These are phyloP conservation scores for Tuber calosporum DNA, from an alignment of 495 filamentous ascomycete species.

Conservation along the genomic window DNA sequence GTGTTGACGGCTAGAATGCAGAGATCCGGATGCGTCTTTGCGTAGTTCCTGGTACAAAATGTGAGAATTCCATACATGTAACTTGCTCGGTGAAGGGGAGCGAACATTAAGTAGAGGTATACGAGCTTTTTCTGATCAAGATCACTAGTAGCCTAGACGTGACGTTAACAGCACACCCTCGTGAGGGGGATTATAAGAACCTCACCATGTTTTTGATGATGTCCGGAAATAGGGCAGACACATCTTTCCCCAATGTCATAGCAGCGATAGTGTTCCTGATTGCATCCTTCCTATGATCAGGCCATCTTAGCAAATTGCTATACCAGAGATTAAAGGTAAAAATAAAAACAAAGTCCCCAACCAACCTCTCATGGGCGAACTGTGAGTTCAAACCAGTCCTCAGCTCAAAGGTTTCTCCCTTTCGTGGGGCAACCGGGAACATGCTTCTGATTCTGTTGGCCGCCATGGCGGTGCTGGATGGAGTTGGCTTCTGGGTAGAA, in stretches of 20 bases:
- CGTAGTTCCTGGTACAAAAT: conserved; percentile 75
- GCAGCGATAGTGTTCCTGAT: conserved; percentile 99
- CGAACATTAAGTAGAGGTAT: conserved; percentile 94
- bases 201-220: conserved; percentile 87
- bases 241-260: conserved; percentile 98
- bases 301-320: conserved; percentile 17
- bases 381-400: conserved; percentile 95
- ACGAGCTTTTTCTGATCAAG: conserved; percentile 99
- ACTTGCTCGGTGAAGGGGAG: conserved; percentile 9
- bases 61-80: conserved; percentile 10
- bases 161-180: neutral
- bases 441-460: conserved; percentile 93
- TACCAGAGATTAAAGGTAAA: neutral
- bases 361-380: conserved; percentile 88
- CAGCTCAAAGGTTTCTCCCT: conserved; percentile 98
- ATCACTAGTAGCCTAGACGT: conserved; percentile 62
- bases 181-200: neutral
- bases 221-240: conserved; percentile 94
- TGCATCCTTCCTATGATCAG: conserved; percentile 68
- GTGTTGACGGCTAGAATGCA: conserved; percentile 99
- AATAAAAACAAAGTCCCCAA: neutral
- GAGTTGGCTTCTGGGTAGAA: neutral
- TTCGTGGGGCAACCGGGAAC: conserved; percentile 75
- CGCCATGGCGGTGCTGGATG: conserved; percentile 55
- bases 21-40: conserved; percentile 97